Conservation (phyloP, 2,329 filamentous ascomycete species). For the Harringtonia lauricola region DNA sequence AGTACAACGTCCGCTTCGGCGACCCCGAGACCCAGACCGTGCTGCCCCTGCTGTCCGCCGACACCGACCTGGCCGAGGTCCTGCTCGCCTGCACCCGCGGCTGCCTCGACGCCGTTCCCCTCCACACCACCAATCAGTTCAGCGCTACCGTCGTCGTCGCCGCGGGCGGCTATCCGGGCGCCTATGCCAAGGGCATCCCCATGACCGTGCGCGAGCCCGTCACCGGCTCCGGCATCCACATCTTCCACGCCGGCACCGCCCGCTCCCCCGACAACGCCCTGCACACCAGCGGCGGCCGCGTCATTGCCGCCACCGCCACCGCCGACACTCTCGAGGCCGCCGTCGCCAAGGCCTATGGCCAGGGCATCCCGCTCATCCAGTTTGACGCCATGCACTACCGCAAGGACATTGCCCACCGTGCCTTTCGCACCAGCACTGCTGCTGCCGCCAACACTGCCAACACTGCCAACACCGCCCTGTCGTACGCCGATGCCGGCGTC, state of each 20-base stretch:
- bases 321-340: slow-evolving; percentile 64
- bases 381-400: slow-evolving; percentile 88
- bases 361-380: slow-evolving; percentile 65
- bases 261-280: slow-evolving; percentile 49
- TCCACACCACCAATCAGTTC: slow-evolving; percentile 59
- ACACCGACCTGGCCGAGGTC: slow-evolving; percentile 77
- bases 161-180: slow-evolving; percentile 79
- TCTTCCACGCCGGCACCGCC: slow-evolving; percentile 90
- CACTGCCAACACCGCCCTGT: slow-evolving; percentile 45
- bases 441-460: slow-evolving; percentile 14
- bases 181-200: slow-evolving; percentile 67
- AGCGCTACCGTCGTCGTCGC: slow-evolving; percentile 92
- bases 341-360: slow-evolving; percentile 70
- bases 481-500: slow-evolving; percentile 87
- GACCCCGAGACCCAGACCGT: slow-evolving; percentile 88
- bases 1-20: slow-evolving; percentile 90
- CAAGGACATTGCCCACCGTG: slow-evolving; percentile 81
- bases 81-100: slow-evolving; percentile 77
- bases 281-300: slow-evolving; percentile 73
- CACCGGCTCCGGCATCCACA: slow-evolving; percentile 44
- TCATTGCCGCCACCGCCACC: slow-evolving; percentile 84
- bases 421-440: slow-evolving; percentile 37
- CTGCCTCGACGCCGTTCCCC: slow-evolving; percentile 56
- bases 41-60: slow-evolving; percentile 61
- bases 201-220: slow-evolving; percentile 38